Evolutionary conservation across 108 stramenopile genomes (phyloP), one percentile per base, ranked within the genome.

Genomic region (Pseudonitzschia pungens): DNA sequence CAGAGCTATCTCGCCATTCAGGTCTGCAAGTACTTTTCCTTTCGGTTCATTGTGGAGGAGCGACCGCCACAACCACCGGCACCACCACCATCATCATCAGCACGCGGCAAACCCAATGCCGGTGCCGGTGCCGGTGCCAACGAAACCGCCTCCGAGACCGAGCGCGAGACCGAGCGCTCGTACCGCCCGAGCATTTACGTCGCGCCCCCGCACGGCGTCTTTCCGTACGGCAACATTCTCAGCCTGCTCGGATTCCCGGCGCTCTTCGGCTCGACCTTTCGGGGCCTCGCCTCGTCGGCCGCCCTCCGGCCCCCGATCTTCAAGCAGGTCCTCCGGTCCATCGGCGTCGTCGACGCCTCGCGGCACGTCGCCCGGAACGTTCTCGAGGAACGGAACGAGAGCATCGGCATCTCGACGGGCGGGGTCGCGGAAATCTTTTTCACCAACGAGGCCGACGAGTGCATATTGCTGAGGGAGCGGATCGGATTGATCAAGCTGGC

Each of bases 401-500:
- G 60, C 54, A 42, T 84, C 40, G 79, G 79, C 15, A 80, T 84
- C 0, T 84, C 79, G 24, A 80, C 83, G 29, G 83, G 83, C 18
- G 83, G 83, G 16, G 83, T 84, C 4, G 83, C 83, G 0, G 83
- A 84, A 75, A 73, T 84, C 31, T 84, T 84, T 75, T 70, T 75
- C 51, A 75, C 79, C 33, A 77, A 84, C 50, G 70, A 48, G 12
- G 74, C 72, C 11, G 73, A 80, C 29, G 76, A 84, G 36, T 70
- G 72, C 53, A 77, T 84, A 42, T 24, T 80, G 53, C 48, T 80
- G 31, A 80, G 71, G 41, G 65, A 69, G 43, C 63, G 83, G 2
- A 63, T 77, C 24, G 87, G 87, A 7, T 50, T 87, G 42, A 83
- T 87, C 72, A 85, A 85, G 36, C 66, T 87, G 16, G 84, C 87